Evolutionary conservation across 2,329 filamentous ascomycete species (phyloP).

Genomic region (Albophoma yamanashiensis): DNA sequence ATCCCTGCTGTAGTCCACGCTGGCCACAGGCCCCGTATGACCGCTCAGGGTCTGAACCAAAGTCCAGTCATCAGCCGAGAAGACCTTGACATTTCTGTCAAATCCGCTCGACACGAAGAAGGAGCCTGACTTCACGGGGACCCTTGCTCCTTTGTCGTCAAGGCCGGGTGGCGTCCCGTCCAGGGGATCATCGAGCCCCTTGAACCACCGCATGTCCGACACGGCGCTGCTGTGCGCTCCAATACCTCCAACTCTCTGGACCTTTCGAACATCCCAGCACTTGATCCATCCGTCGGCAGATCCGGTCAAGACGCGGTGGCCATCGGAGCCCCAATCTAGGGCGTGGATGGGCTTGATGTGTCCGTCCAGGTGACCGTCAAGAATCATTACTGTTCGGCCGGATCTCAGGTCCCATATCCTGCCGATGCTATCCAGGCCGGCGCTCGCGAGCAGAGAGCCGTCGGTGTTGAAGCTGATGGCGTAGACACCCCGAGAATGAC

Average conservation of each 20-base stretch:
- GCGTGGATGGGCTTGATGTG: constrained; percentile 88
- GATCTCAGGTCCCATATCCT: constrained; percentile 92
- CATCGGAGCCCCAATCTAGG: constrained; percentile 85
- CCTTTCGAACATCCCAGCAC: constrained; percentile 93
- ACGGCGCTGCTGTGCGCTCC: constrained; percentile 88
- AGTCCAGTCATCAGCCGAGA: constrained; percentile 93
- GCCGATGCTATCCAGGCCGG: constrained; percentile 89
- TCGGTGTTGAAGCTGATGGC: constrained; percentile 83
- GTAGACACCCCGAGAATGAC: constrained; percentile 89
- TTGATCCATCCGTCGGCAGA: constrained; percentile 94
- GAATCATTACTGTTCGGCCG: constrained; percentile 87
- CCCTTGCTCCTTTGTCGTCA: constrained; percentile 53
- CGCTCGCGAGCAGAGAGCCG: constrained; percentile 81
- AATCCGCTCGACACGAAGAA: constrained; percentile 89
- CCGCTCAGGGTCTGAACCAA: constrained; percentile 79
- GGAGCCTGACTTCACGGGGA: constrained; percentile 78
- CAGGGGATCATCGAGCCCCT: constrained; percentile 67
- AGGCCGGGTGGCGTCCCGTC: constrained; percentile 48
- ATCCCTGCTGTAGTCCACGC: constrained; percentile 78
- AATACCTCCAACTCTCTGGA: constrained; percentile 71
- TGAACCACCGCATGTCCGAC: constrained; percentile 89
- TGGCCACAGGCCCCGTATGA: constrained; percentile 85
- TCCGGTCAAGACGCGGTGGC: constrained; percentile 83
- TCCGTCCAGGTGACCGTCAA: constrained; percentile 74
- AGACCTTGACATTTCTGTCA: constrained; percentile 90